phyloP scores from a whole-genome alignment of 2,329 filamentous ascomycete species.

The Penicillium sp. region DNA sequence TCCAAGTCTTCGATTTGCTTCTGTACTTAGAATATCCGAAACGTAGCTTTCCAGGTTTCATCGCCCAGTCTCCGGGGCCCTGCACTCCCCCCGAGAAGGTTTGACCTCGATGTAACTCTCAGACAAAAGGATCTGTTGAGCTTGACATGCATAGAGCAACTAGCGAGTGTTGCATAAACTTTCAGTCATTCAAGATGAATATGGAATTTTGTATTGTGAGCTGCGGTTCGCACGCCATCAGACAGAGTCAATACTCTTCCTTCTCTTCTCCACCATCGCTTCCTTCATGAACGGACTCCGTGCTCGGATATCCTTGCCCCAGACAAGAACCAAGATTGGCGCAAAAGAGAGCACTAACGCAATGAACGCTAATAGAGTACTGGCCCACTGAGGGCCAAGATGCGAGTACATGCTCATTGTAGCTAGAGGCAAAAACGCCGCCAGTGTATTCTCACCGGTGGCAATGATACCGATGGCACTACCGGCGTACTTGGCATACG shows the following conservation, averaged over 20 bases:
- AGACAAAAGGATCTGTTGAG: background rate
- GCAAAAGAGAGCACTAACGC: constrained; percentile 37
- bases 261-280: constrained; percentile 27
- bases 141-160: background rate
- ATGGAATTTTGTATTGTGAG: constrained; percentile 1
- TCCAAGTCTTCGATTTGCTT: background rate
- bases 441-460: constrained; percentile 47
- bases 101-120: background rate
- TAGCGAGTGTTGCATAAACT: background rate
- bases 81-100: background rate
- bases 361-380: constrained; percentile 45
- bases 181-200: too few relatives aligned
- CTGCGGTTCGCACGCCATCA: background rate
- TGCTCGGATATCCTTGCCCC: constrained; percentile 40
- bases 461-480: constrained; percentile 50
- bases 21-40: background rate
- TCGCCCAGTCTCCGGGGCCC: background rate
- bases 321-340: constrained; percentile 41
- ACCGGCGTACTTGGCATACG: constrained; percentile 52
- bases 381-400: constrained; percentile 45
- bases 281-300: constrained; percentile 29
- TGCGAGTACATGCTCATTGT: constrained; percentile 42
- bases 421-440: constrained; percentile 47
- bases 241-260: constrained; percentile 23
- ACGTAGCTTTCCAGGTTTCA: background rate